Percentiles rank a stretch among this genome's conserved stretches.
These are phyloP conservation scores for Arthroderma uncinatum DNA, from an alignment of 2,329 filamentous ascomycete genomes.

Conservation along the genomic window DNA sequence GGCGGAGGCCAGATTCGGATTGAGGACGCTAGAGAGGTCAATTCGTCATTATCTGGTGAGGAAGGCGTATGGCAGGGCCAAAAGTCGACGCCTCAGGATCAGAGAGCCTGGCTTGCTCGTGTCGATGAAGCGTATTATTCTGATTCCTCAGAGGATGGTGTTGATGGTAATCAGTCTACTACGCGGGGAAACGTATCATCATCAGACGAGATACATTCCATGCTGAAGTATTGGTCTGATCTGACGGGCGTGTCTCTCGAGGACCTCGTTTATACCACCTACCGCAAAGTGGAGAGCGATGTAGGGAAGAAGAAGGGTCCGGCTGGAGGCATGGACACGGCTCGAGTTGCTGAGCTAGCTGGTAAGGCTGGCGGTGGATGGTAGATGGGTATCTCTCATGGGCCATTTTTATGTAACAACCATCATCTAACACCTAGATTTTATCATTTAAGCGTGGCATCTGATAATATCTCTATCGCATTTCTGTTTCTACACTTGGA, in stretches of 20 bases:
- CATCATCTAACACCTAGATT: neutral
- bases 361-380: conserved; percentile 88
- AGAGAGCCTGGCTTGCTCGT: conserved; percentile 71
- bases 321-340: conserved; percentile 49
- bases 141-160: conserved; percentile 44
- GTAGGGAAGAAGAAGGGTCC: conserved; percentile 61
- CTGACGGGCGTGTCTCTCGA: conserved; percentile 59
- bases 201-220: conserved; percentile 30
- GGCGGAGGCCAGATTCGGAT: conserved; percentile 91
- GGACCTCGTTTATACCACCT: conserved; percentile 72
- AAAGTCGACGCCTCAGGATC: conserved; percentile 63
- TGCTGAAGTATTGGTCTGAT: conserved; percentile 64
- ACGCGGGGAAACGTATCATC: conserved; percentile 19
- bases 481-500: neutral
- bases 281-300: conserved; percentile 85
- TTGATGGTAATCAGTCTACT: conserved; percentile 17
- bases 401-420: neutral
- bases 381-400: conserved; percentile 41
- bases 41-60: neutral
- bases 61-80: conserved; percentile 14
- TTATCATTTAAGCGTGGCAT: neutral
- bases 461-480: neutral
- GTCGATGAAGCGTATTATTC: conserved; percentile 91
- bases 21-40: conserved; percentile 51
- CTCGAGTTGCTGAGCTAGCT: conserved; percentile 77